Conservation (phyloP, 768 basidiomycete genomes). For the Hypholoma sublateritium region DNA sequence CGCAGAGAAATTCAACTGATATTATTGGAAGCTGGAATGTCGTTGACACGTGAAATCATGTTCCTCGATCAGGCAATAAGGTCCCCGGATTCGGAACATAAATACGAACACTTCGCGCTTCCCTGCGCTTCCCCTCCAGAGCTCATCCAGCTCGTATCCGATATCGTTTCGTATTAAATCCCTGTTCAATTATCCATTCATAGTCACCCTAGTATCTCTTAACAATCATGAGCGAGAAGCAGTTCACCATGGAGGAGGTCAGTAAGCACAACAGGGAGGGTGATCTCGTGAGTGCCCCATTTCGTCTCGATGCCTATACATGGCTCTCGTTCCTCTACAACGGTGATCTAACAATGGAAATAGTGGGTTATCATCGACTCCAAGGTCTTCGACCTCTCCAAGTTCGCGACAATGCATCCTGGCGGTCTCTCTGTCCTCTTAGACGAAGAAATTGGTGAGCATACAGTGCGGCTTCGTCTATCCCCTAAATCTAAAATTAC, state of each 20-base stretch:
- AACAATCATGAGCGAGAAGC: slow-evolving; percentile 23
- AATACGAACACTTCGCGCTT: neutral
- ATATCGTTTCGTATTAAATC: too few relatives aligned
- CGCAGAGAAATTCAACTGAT: too few relatives aligned
- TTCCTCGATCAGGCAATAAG: neutral
- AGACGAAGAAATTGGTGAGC: slow-evolving; percentile 73
- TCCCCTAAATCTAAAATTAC: neutral
- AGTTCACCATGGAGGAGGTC: slow-evolving; percentile 37
- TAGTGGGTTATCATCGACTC: slow-evolving; percentile 75
- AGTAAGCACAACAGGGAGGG: slow-evolving; percentile 72
- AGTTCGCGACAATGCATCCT: slow-evolving; percentile 80
- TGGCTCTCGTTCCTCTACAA: too few relatives aligned
- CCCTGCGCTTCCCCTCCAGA: too few relatives aligned
- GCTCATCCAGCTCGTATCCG: too few relatives aligned
- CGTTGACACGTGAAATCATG: neutral
- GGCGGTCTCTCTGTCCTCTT: slow-evolving; percentile 79
- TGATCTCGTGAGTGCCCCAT: slow-evolving; percentile 58
- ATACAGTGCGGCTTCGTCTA: neutral
- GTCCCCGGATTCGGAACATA: neutral
- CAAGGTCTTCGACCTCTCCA: slow-evolving; percentile 79
- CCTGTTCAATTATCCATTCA: neutral
- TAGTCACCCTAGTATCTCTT: neutral
- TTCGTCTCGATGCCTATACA: neutral
- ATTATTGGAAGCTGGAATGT: too few relatives aligned
- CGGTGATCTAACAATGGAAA: neutral